Evolutionary conservation across 2,329 filamentous ascomycete species (phyloP), one percentile per base, ranked within the genome.

Genomic region (Juglanconis sp.): DNA sequence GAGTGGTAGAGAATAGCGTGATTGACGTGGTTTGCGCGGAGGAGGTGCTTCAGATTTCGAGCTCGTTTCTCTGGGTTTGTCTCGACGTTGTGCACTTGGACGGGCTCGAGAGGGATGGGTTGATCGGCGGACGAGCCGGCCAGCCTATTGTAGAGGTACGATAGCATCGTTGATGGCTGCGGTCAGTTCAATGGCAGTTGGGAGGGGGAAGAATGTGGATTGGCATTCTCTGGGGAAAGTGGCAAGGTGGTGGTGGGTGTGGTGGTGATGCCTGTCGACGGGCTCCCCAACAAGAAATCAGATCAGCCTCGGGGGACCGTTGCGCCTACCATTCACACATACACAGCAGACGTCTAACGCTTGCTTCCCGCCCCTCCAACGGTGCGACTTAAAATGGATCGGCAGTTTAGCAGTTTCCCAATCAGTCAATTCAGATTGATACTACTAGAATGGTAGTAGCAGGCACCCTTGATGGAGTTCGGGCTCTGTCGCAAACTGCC

Each of bases 11-110:
- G 76, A 66, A 98, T 87, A 36, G 92, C 86, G 74, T 96, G 85
- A 71, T 95, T 96, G 66, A 88, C 88, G 76, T 99, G 95, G 72
- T 98, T 98, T 56, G 93, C 88, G 73, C 90, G 91, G 63, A 99
- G 74, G 13, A 99, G 80, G 75, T 98, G 92, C 77, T 96, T 97
- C 63, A 99, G 81, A 24, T 91, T 91, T 63, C 94, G 82, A 17
- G 89, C 87, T 59, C 90, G 82, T 73, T 91, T 94, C 70, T 96
- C 92, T 8, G 87, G 82, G 52, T 87, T 82, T 5, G 88, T 89
- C 76, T 98, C 94, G 68, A 96, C 83, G 72, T 90, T 85, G 74
- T 96, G 87, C 60, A 91, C 81, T 65, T 90, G 79, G 58, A 94
- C 87, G 0, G 89, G 79, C 8, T 89, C 81, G 6, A 97, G 71